Percentiles rank a stretch among this genome's conserved stretches.
phyloP scores from a whole-genome alignment of 2,329 filamentous ascomycete genomes.

The Diaporthe humulicola region DNA sequence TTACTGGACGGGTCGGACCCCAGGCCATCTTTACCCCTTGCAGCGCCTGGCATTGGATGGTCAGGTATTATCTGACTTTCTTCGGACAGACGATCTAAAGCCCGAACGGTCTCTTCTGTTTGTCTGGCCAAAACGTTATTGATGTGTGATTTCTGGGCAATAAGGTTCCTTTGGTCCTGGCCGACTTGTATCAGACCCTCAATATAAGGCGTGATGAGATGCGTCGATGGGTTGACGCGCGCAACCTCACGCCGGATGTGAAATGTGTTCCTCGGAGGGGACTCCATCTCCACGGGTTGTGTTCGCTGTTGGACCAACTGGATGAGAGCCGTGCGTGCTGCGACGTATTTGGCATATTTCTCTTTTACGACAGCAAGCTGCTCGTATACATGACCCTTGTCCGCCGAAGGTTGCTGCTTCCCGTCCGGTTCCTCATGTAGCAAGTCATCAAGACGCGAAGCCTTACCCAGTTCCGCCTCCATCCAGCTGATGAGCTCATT shows the following conservation, averaged over 20 bases:
- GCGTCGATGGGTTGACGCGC: constrained; percentile 46
- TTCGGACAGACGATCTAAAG: constrained; percentile 67
- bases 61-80: constrained; percentile 72
- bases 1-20: constrained; percentile 57
- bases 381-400: constrained; percentile 51
- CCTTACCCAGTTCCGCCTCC: constrained; percentile 70
- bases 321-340: constrained; percentile 63
- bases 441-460: constrained; percentile 50
- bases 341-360: constrained; percentile 68
- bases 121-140: constrained; percentile 64
- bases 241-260: not conserved
- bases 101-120: constrained; percentile 62
- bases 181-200: constrained; percentile 65
- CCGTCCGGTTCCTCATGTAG: constrained; percentile 42
- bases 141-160: constrained; percentile 71
- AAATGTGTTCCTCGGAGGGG: constrained; percentile 33
- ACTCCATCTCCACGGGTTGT: constrained; percentile 45
- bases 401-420: constrained; percentile 20
- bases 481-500: constrained; percentile 76
- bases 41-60: constrained; percentile 58
- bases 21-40: constrained; percentile 55
- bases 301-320: constrained; percentile 52
- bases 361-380: constrained; percentile 62
- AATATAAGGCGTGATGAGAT: constrained; percentile 70
- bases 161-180: constrained; percentile 68